Percentiles rank a stretch among this genome's conserved stretches.
phyloP scores from a whole-genome alignment of 306 rosid genomes.

The Trifolium repens region DNA sequence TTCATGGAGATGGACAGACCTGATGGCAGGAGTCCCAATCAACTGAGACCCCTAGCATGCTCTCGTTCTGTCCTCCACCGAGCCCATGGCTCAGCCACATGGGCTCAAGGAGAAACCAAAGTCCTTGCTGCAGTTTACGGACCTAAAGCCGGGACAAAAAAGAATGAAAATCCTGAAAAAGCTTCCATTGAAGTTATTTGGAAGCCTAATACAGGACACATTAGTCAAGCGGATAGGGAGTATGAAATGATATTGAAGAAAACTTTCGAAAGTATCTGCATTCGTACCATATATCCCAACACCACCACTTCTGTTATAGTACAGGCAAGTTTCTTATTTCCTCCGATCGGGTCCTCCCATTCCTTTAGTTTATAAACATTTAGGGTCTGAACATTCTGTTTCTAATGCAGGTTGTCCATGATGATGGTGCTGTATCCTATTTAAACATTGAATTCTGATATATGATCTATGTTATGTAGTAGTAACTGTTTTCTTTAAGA shows the following conservation, averaged over 20 bases:
- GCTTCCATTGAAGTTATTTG: constrained; percentile 93
- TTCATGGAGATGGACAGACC: constrained; percentile 66
- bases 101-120: constrained; percentile 94
- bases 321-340: constrained; percentile 56
- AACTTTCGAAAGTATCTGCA: constrained; percentile 77
- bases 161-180: constrained; percentile 88
- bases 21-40: constrained; percentile 79
- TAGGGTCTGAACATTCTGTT: constrained; percentile 34
- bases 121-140: constrained; percentile 88
- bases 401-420: constrained; percentile 85
- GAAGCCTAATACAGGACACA: constrained; percentile 92
- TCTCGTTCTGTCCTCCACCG: constrained; percentile 74
- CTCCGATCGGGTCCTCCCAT: neutral
- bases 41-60: constrained; percentile 80
- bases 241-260: constrained; percentile 86
- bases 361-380: neutral
- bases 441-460: constrained; percentile 34
- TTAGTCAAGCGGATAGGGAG: constrained; percentile 78
- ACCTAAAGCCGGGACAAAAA: constrained; percentile 84
- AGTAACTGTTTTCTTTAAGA: constrained; percentile 18
- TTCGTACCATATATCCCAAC: constrained; percentile 73
- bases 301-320: constrained; percentile 75
- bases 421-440: constrained; percentile 96
- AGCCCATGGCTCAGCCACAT: constrained; percentile 91
- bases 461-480: neutral